Percentiles rank a stretch among this genome's conserved stretches.
Evolutionary conservation across 345 rosid species (phyloP).

Genomic region (Ailanthus altissimus): DNA sequence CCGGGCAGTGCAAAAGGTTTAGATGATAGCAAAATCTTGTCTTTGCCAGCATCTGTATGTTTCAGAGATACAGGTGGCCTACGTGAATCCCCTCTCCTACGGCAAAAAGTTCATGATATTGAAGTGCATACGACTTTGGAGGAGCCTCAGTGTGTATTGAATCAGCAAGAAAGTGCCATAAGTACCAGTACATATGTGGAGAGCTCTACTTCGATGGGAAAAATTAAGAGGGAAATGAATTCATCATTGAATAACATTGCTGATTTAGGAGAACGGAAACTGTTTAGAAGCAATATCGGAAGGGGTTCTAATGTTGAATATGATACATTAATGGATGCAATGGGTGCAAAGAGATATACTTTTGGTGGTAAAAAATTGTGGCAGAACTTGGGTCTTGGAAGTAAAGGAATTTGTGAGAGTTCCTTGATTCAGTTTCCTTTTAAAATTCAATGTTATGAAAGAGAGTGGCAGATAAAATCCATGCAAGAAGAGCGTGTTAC

Average conservation of each 20-base stretch:
- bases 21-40: slow-evolving; percentile 27
- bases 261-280: slow-evolving; percentile 27
- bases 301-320: slow-evolving; percentile 25
- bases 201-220: slow-evolving; percentile 25
- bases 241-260: slow-evolving; percentile 30
- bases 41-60: slow-evolving; percentile 32
- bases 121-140: slow-evolving; percentile 24
- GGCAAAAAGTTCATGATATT: slow-evolving; percentile 33
- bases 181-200: slow-evolving; percentile 29
- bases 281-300: slow-evolving; percentile 29
- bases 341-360: slow-evolving; percentile 32
- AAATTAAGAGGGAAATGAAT: slow-evolving; percentile 25
- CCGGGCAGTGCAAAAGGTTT: slow-evolving; percentile 31
- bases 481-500: slow-evolving; percentile 27
- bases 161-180: slow-evolving; percentile 36
- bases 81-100: slow-evolving; percentile 28
- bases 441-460: slow-evolving; percentile 26
- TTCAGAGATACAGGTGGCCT: slow-evolving; percentile 30
- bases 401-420: slow-evolving; percentile 27
- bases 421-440: slow-evolving; percentile 33
- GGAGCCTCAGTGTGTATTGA: slow-evolving; percentile 40
- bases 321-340: slow-evolving; percentile 24
- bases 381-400: slow-evolving; percentile 34
- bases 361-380: slow-evolving; percentile 31
- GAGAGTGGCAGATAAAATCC: slow-evolving; percentile 26